These are phyloP conservation scores for Saccharomycopsis sp. DNA, from an alignment of 805 yeast genomes.

Conservation along the genomic window DNA sequence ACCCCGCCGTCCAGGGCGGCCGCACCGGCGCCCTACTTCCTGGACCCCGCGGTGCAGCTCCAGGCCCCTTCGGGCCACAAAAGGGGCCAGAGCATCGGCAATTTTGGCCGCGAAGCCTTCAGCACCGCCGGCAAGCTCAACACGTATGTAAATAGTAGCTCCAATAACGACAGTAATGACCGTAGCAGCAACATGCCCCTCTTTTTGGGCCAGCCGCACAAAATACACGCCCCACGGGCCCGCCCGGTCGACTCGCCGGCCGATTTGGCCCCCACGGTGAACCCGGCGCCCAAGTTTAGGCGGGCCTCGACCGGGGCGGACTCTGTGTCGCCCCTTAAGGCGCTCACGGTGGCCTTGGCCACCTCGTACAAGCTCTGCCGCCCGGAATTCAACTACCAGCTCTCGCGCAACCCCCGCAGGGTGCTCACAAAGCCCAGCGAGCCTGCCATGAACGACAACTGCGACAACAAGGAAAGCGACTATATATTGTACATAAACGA, in stretches of 20 bases:
- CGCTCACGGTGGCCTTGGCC: slow-evolving; percentile 69
- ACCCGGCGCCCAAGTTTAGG: slow-evolving; percentile 61
- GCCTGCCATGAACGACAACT: slow-evolving; percentile 73
- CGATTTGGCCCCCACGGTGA: slow-evolving; percentile 57
- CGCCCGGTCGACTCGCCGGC: slow-evolving; percentile 33
- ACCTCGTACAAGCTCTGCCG: slow-evolving; percentile 82
- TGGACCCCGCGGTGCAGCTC: background rate
- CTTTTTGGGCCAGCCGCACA: slow-evolving; percentile 23
- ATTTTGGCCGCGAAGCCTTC: background rate
- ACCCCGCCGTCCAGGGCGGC: slow-evolving; percentile 1
- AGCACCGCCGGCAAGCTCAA: background rate
- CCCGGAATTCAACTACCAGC: slow-evolving; percentile 74
- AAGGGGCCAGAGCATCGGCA: slow-evolving; percentile 21
- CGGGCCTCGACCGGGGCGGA: slow-evolving; percentile 59
- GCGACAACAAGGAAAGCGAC: slow-evolving; percentile 82
- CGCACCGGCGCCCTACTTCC: slow-evolving; percentile 3
- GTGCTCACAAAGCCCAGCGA: slow-evolving; percentile 91
- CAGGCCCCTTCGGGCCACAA: slow-evolving; percentile 11
- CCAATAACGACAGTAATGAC: slow-evolving; percentile 24
- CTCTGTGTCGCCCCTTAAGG: slow-evolving; percentile 72
- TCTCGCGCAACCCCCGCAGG: slow-evolving; percentile 82
- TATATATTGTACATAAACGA: slow-evolving; percentile 93
- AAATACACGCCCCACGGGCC: slow-evolving; percentile 41
- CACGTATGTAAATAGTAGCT: slow-evolving; percentile 22
- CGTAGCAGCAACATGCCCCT: slow-evolving; percentile 5